Percentiles rank a stretch among this genome's conserved stretches.
Conservation (phyloP, 2,329 filamentous ascomycete species). For the Sordariomycetes sp. region DNA sequence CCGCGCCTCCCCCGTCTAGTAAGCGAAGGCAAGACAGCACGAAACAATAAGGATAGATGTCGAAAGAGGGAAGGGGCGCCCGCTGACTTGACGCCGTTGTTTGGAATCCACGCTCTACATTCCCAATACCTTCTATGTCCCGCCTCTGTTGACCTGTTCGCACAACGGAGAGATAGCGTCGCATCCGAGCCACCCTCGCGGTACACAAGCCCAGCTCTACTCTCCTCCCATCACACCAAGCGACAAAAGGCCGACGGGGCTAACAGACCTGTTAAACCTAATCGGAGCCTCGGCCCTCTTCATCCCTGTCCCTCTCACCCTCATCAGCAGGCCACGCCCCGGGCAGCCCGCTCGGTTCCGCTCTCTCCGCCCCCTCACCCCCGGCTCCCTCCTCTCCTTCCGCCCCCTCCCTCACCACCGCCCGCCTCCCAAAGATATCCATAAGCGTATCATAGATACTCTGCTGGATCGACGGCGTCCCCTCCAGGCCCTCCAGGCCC, state of each 20-base stretch:
- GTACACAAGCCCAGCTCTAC: too few species aligned
- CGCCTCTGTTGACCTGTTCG: too few species aligned
- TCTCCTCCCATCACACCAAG: too few species aligned
- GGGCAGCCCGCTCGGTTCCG: conserved; percentile 10
- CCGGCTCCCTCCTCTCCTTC: conserved; percentile 2
- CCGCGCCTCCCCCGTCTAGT: too few species aligned
- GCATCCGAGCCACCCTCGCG: too few species aligned
- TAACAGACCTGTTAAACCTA: background rate
- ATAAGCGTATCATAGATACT: background rate
- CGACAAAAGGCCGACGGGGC: background rate
- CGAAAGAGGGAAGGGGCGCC: too few species aligned
- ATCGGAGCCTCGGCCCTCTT: background rate
- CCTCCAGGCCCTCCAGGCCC: background rate
- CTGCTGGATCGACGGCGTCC: background rate
- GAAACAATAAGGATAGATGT: too few species aligned
- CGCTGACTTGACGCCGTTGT: too few species aligned
- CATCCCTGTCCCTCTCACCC: conserved; percentile 3
- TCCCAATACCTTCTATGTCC: too few species aligned
- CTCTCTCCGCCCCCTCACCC: background rate
- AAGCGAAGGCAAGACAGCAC: too few species aligned
- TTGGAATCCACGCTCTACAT: too few species aligned
- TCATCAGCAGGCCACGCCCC: conserved; percentile 21
- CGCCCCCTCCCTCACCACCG: conserved; percentile 8
- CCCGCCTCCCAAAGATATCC: conserved; percentile 2
- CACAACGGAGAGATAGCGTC: too few species aligned